Evolutionary conservation across 2,329 filamentous ascomycete genomes (phyloP).

Genomic region (Trichophyton verrucosum): DNA sequence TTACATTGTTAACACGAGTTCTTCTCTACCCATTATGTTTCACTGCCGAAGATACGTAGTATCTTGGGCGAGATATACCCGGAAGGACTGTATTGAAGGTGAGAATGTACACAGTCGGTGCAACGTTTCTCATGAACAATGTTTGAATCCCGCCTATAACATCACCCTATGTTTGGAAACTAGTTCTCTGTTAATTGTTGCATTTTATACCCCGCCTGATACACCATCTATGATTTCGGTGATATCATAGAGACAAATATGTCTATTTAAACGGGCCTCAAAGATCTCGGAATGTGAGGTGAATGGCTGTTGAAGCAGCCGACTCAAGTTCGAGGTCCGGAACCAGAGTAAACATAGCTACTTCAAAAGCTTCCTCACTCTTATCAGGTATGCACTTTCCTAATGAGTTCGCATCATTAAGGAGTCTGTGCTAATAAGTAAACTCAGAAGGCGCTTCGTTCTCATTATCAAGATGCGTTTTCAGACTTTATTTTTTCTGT

Average conservation of each 20-base stretch:
- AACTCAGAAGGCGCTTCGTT: not conserved
- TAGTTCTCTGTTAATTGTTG: not conserved
- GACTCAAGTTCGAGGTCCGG: not conserved
- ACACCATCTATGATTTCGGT: not conserved
- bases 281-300: not conserved
- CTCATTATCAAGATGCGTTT: conserved; percentile 1
- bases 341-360: not conserved
- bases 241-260: not conserved
- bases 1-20: not conserved
- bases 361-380: not conserved
- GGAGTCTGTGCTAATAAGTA: not conserved
- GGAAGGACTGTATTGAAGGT: not conserved
- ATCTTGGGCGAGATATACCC: not conserved
- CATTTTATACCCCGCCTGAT: not conserved
- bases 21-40: not conserved
- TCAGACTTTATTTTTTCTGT: not conserved
- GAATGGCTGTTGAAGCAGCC: not conserved
- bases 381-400: not conserved
- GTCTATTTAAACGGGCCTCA: not conserved
- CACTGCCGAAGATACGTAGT: not conserved
- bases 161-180: not conserved
- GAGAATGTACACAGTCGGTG: not conserved
- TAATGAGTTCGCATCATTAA: not conserved
- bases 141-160: not conserved
- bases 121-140: not conserved